A percentile compares a stretch with the other conserved stretches of the same genome.
Conservation (phyloP, 768 basidiomycete genomes). For the Trametes cinnabarina region DNA sequence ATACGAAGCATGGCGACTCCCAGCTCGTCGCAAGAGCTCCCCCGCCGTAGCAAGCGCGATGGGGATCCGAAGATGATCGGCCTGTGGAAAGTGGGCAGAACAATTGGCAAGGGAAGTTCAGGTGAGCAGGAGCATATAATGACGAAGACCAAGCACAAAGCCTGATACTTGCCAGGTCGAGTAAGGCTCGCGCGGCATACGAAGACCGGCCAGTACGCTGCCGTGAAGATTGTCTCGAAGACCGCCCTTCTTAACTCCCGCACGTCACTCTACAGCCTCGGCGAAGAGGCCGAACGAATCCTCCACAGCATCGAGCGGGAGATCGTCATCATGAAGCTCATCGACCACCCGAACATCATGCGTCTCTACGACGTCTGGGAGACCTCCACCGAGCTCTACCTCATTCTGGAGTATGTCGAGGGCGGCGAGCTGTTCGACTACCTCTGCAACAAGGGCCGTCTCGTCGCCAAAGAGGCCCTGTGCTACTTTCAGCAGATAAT, state of each 20-base stretch:
- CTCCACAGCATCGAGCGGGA: conserved; percentile 85
- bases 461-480: conserved; percentile 70
- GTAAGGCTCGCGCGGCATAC: conserved; percentile 87
- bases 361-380: conserved; percentile 97
- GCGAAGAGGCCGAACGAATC: conserved; percentile 72
- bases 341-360: conserved; percentile 93
- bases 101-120: conserved; percentile 54
- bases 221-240: conserved; percentile 93
- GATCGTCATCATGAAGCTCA: conserved; percentile 96
- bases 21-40: conserved; percentile 8
- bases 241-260: conserved; percentile 59
- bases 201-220: conserved; percentile 86
- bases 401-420: conserved; percentile 93
- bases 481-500: conserved; percentile 94
- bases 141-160: too few relatives aligned
- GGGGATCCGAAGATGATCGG: conserved; percentile 45
- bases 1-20: conserved; percentile 14
- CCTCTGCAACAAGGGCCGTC: conserved; percentile 73
- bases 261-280: conserved; percentile 64
- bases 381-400: conserved; percentile 81
- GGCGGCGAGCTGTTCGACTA: conserved; percentile 95
- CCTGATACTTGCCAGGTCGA: conserved; percentile 54
- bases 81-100: conserved; percentile 53
- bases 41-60: conserved; percentile 23
- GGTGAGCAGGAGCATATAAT: conserved; percentile 30